Percentiles rank a stretch among this genome's conserved stretches.
phyloP scores from a whole-genome alignment of 1,284 basidiomycete genomes.

The Rhizopogon hawkerae region DNA sequence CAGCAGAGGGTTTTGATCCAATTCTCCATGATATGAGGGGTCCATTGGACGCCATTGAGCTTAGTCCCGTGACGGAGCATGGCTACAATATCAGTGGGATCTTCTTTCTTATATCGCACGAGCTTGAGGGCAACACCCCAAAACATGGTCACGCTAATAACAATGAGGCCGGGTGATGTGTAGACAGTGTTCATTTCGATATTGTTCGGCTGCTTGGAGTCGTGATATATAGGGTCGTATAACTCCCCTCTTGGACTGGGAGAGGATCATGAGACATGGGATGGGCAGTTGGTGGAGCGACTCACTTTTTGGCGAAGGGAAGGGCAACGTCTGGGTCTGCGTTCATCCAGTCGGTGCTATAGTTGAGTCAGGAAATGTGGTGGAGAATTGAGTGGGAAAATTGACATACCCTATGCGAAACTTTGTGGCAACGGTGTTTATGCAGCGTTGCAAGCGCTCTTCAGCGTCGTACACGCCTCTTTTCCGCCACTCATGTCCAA shows the following conservation, averaged over 20 bases:
- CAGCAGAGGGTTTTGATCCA: conserved; percentile 47
- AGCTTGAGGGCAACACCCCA: conserved; percentile 65
- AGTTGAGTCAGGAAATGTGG: background rate
- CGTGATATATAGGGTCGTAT: conserved; percentile 53
- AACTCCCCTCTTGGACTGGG: conserved; percentile 30
- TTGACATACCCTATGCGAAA: conserved; percentile 39
- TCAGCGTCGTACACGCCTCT: conserved; percentile 42
- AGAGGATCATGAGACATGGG: background rate
- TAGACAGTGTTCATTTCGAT: conserved; percentile 50
- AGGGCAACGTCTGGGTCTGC: conserved; percentile 58
- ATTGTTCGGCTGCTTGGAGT: conserved; percentile 42
- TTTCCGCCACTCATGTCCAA: conserved; percentile 44
- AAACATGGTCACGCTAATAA: conserved; percentile 55
- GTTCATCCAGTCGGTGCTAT: conserved; percentile 60
- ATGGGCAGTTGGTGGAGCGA: conserved; percentile 12
- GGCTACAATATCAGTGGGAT: conserved; percentile 37
- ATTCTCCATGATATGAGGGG: conserved; percentile 38
- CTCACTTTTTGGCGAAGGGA: conserved; percentile 54
- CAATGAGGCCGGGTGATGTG: conserved; percentile 40
- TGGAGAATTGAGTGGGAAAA: conserved; percentile 5
- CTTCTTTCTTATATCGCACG: conserved; percentile 52
- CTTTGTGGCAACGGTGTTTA: conserved; percentile 40
- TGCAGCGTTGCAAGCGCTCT: conserved; percentile 45
- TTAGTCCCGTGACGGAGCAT: conserved; percentile 43
- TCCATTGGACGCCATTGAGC: conserved; percentile 46